A percentile compares a stretch with the other conserved stretches of the same genome.
Conservation (phyloP, 1,284 basidiomycete genomes). For the Trichosporon asahii region DNA sequence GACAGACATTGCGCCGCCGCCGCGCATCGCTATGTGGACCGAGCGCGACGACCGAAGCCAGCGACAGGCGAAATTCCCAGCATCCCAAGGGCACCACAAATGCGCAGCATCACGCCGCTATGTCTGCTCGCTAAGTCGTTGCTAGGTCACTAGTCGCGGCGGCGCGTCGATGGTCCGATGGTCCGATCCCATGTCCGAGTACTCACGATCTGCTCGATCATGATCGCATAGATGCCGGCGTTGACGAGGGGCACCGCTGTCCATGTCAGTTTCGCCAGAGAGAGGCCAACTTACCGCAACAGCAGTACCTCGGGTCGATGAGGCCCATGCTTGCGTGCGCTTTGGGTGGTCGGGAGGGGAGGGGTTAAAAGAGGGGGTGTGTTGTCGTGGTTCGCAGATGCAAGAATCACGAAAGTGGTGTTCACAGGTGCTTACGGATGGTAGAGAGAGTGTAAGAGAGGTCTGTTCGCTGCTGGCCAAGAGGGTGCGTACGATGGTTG, state of each 20-base stretch:
- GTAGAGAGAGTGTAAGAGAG: background rate
- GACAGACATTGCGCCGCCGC: background rate
- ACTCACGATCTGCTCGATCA: slow-evolving; percentile 66
- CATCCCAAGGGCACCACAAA: background rate
- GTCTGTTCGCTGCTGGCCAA: background rate
- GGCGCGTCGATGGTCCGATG: background rate
- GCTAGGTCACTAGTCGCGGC: background rate
- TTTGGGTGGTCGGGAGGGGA: background rate
- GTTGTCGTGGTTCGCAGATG: background rate
- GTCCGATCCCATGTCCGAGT: background rate
- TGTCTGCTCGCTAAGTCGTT: background rate
- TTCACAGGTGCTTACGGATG: background rate
- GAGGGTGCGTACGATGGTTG: background rate
- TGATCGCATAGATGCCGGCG: slow-evolving; percentile 75
- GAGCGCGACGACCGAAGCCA: background rate
- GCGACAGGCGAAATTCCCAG: background rate
- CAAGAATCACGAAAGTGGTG: background rate
- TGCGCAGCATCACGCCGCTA: background rate
- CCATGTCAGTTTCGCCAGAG: background rate
- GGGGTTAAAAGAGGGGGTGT: background rate
- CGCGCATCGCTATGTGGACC: background rate
- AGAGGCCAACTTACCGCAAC: slow-evolving; percentile 43
- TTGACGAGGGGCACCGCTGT: slow-evolving; percentile 77
- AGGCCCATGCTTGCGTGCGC: slow-evolving; percentile 15
- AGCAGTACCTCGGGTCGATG: slow-evolving; percentile 49